Evolutionary conservation across 208 protist genomes (phyloP).

Genomic region (Trypanosoma avium): DNA sequence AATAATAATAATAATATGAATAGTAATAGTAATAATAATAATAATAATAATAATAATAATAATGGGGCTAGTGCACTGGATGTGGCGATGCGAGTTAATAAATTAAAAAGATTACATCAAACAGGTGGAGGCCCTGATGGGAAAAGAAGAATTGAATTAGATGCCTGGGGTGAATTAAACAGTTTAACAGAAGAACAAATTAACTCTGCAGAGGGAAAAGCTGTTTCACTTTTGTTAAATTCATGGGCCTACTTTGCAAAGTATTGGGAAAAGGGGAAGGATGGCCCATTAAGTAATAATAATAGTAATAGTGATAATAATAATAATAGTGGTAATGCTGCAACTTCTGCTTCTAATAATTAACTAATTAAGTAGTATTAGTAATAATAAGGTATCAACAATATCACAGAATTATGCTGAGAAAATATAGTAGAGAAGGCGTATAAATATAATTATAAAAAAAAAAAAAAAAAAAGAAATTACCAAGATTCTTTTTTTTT

Average conservation of each 20-base stretch:
- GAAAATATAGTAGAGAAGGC: not conserved
- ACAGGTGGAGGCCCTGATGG: conserved; percentile 41
- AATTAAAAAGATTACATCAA: conserved; percentile 82
- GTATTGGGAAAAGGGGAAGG: conserved; percentile 86
- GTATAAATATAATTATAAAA: not conserved
- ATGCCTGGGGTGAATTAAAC: conserved; percentile 80
- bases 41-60: conserved; percentile 2
- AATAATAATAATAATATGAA: conserved; percentile 3
- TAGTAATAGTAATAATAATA: conserved; percentile 3
- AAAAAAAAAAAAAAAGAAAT: not conserved
- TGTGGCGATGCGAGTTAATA: conserved; percentile 88
- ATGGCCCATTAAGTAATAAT: conserved; percentile 41
- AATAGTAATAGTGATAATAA: not conserved
- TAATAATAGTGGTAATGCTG: no score
- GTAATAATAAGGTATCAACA: not conserved
- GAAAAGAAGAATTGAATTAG: conserved; percentile 72
- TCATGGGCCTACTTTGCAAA: conserved; percentile 92
- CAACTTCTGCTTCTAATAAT: no score
- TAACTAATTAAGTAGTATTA: no score
- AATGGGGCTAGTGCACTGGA: conserved; percentile 64
- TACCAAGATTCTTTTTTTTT: no score
- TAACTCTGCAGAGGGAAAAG: conserved; percentile 86
- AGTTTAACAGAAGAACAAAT: conserved; percentile 80
- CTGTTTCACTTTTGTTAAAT: conserved; percentile 85
- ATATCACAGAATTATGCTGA: not conserved